A percentile compares a stretch with the other conserved stretches of the same genome.
phyloP scores from a whole-genome alignment of 768 basidiomycete genomes.

The Trametes maxima region DNA sequence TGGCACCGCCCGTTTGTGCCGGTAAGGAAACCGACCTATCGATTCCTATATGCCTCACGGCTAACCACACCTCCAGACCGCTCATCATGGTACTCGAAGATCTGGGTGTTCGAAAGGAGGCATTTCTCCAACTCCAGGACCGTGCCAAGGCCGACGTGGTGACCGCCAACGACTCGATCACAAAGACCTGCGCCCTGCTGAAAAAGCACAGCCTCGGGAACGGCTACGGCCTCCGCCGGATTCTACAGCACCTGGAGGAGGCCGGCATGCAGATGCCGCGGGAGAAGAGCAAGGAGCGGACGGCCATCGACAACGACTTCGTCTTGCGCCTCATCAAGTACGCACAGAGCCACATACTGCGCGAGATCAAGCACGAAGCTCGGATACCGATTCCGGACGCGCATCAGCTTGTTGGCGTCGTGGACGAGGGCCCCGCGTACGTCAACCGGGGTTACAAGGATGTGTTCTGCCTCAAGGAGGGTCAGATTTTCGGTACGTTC shows the following conservation, averaged over 20 bases:
- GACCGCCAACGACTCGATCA: constrained; percentile 60
- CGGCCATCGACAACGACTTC: constrained; percentile 24
- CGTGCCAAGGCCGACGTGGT: constrained; percentile 55
- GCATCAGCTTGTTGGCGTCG: constrained; percentile 75
- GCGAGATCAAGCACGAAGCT: constrained; percentile 76
- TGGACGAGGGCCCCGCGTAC: constrained; percentile 81
- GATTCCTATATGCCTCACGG: background rate
- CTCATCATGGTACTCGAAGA: constrained; percentile 81
- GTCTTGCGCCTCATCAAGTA: constrained; percentile 22
- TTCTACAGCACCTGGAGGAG: constrained; percentile 51
- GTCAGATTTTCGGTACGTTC: constrained; percentile 67
- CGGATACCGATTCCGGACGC: constrained; percentile 72
- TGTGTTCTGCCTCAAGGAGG: constrained; percentile 55
- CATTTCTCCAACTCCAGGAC: constrained; percentile 64
- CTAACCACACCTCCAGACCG: constrained; percentile 45
- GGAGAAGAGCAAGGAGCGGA: constrained; percentile 5
- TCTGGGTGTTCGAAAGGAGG: constrained; percentile 57
- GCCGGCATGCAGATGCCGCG: constrained; percentile 24
- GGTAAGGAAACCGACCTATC: constrained; percentile 42
- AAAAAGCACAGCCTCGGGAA: constrained; percentile 47
- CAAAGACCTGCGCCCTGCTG: constrained; percentile 50
- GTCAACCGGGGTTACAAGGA: constrained; percentile 47
- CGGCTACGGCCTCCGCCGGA: constrained; percentile 50
- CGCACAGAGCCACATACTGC: constrained; percentile 66
- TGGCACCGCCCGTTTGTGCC: constrained; percentile 67